Evolutionary conservation across 495 filamentous ascomycete species (phyloP), one percentile per base, ranked within the genome.

Genomic region (Penicillium pulvis): DNA sequence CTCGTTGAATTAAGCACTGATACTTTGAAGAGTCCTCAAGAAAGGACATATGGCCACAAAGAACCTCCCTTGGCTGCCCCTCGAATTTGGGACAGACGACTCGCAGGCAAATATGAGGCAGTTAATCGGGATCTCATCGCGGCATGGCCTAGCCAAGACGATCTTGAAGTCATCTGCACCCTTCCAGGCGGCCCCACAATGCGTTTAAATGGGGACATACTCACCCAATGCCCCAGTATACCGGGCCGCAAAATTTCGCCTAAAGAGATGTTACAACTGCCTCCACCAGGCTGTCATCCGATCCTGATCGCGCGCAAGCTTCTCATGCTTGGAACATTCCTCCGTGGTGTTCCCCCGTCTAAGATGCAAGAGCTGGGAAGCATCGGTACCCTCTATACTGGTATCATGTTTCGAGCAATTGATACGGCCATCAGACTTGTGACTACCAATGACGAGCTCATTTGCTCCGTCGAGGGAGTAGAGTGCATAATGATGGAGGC

Each of bases 401-500:
- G 58, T 2, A 70, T 78, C 30, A 73, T 73, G 68, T 39, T 53
- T 19, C 65, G 67, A 4, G 61, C 75, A 1, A 67, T 73, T 8
- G 68, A 79, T 1, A 70, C 63, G 12, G 78, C 75, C 19, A 71
- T 58, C 28, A 68, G 56, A n/a, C 60, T 78, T 5, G 76, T 83
- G 7, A 80, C 72, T 1, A 71, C 68, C 28, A 75, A 80, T 53
- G 79, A 83, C 41, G 73, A 77, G 19, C 69, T 83, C 10, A 55
- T 73, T 39, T 64, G 70, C 54, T 76, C 65, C 1, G 46, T 83
- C 41, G 80, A 85, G 51, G 78, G 75, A 12, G 45, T 83, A 4
- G 77, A 81, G 50, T 82, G 76, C 57, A 65, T 83, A 50, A 75
- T 83, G 52, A 59, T 81, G 9, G 80, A 83, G 58, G 63, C 63